Percentiles rank a stretch among this genome's conserved stretches.
These are phyloP conservation scores for Cercospora citrullina DNA, from an alignment of 2,329 filamentous ascomycete species.

Conservation along the genomic window DNA sequence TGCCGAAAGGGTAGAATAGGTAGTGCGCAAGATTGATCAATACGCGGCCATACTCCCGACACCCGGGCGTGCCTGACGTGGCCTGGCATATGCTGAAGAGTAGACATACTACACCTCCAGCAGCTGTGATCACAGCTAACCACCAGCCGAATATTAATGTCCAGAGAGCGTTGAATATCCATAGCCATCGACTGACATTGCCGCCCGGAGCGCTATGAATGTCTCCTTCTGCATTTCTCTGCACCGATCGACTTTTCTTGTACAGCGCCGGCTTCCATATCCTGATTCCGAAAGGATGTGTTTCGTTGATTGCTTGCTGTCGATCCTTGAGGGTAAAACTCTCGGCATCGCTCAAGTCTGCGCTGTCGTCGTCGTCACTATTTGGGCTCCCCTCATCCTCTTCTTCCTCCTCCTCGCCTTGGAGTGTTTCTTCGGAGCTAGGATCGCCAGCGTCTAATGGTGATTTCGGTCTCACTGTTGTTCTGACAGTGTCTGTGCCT, in stretches of 20 bases:
- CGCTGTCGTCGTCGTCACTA: slow-evolving; percentile 53
- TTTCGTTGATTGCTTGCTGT: slow-evolving; percentile 97
- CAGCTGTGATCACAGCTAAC: slow-evolving; percentile 74
- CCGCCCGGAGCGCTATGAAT: slow-evolving; percentile 94
- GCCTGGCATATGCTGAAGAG: slow-evolving; percentile 70
- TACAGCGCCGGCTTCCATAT: slow-evolving; percentile 99
- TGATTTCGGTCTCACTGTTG: slow-evolving; percentile 12
- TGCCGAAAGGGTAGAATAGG: slow-evolving; percentile 93
- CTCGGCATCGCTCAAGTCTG: slow-evolving; percentile 82
- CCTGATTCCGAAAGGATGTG: slow-evolving; percentile 96
- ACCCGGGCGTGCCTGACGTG: slow-evolving; percentile 66
- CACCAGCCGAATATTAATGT: slow-evolving; percentile 94
- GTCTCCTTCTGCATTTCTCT: slow-evolving; percentile 92
- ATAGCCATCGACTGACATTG: slow-evolving; percentile 77
- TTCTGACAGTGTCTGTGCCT: slow-evolving; percentile 29
- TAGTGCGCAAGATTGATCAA: slow-evolving; percentile 83
- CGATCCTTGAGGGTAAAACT: slow-evolving; percentile 97
- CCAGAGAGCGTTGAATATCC: slow-evolving; percentile 89
- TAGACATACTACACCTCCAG: slow-evolving; percentile 76
- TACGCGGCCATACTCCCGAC: slow-evolving; percentile 79
- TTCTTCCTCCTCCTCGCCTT: slow-evolving; percentile 43
- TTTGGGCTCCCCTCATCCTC: slow-evolving; percentile 38
- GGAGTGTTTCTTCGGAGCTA: slow-evolving; percentile 43
- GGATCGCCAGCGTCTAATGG: slow-evolving; percentile 30
- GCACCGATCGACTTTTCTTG: slow-evolving; percentile 95